Evolutionary conservation across 78 protist genomes (phyloP).

Genomic region (Pelomyxa schiedti): DNA sequence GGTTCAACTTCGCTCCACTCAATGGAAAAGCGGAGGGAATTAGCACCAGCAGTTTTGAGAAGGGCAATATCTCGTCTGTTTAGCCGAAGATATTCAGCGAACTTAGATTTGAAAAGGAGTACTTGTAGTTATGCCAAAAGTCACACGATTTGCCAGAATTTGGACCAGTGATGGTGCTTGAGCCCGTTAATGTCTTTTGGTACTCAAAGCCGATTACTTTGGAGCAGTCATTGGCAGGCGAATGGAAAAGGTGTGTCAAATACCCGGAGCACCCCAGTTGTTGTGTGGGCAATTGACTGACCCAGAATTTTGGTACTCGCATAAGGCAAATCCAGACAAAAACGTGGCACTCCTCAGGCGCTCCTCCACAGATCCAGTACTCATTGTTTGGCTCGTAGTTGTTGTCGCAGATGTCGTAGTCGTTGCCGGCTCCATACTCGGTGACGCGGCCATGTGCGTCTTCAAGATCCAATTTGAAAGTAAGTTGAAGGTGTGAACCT

Average conservation of each 20-base stretch:
- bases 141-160: not conserved
- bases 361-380: not conserved
- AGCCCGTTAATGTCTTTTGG: not conserved
- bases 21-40: not conserved
- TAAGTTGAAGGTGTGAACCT: no score
- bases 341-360: not conserved
- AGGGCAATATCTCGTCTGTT: not conserved
- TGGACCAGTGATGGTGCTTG: not conserved
- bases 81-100: no score
- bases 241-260: no score
- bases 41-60: not conserved
- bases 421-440: no score
- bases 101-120: no score
- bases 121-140: not conserved
- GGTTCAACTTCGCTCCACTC: not conserved
- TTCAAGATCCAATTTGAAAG: no score
- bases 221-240: no score
- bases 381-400: no score
- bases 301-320: not conserved
- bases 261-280: not conserved
- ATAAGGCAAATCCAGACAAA: not conserved
- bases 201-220: not conserved
- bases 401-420: no score
- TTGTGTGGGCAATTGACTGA: not conserved
- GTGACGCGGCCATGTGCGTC: no score